Evolutionary conservation across 2,329 filamentous ascomycete species (phyloP), one percentile per base, ranked within the genome.

Genomic region (Xylariomycetidae sp.): DNA sequence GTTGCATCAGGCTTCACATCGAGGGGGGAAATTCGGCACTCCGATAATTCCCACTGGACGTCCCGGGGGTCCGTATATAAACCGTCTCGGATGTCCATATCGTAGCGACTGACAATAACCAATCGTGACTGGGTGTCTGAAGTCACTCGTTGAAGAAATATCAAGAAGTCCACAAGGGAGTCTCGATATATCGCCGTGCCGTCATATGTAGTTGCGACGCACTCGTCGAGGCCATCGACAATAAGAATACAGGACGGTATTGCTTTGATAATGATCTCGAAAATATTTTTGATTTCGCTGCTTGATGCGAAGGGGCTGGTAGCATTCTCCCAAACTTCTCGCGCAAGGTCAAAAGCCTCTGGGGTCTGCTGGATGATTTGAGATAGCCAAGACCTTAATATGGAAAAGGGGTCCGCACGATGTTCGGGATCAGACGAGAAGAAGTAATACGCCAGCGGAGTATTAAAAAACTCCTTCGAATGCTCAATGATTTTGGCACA

Each of bases 191-290:
- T 13, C 16, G 0, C 3, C 11, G 8, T 27, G 10, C 2, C 14
- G 23, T 16, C 25, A n/a, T 40, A 5, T 2, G 29, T 25, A 0
- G 34, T 34, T 4, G n/a, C 16, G 8, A 19, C 14, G 14, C 54
- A 64, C 34, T 64, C 59, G 11, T 64, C 59, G 9, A 63, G 38
- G 1, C 61, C 58, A 22, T 63, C 59, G 0, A 57, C 17, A 0
- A 60, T 18, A 5, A 61, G 47, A 0, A 30, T 36, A 3, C 44
- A 56, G 1, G 16, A 25, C 0, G 52, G 46, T 4, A 51, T 19
- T 1, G 15, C 16, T 1, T 30, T 30, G 1, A 49, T 5, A 0
- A 53, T 5, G 3, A 41, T 12, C 2, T 20, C 25, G 13, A 57
- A 50, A 4, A 59, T 17, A 0, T 32, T 11, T 3, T 45, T 9